Evolutionary conservation across 2,329 filamentous ascomycete species (phyloP).

Genomic region (Blastomyces percursus): DNA sequence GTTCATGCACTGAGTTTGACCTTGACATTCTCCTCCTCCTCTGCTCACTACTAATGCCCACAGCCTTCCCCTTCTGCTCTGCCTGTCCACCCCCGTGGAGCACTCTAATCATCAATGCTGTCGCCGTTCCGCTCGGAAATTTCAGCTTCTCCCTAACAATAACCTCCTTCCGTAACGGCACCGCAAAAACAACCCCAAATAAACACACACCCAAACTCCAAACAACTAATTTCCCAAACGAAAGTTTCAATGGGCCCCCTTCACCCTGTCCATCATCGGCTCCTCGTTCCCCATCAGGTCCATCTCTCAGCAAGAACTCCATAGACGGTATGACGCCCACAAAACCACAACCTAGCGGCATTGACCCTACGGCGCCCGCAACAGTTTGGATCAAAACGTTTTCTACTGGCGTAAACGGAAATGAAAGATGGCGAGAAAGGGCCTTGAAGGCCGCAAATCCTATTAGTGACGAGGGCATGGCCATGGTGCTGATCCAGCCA

Average conservation of each 20-base stretch:
- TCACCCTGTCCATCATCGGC: slow-evolving; percentile 61
- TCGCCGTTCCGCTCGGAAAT: slow-evolving; percentile 92
- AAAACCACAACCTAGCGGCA: slow-evolving; percentile 91
- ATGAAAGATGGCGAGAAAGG: slow-evolving; percentile 57
- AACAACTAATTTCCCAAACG: slow-evolving; percentile 65
- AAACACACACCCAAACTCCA: slow-evolving; percentile 93
- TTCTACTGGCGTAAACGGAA: slow-evolving; percentile 86
- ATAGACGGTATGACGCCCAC: slow-evolving; percentile 90
- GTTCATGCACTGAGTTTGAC: slow-evolving; percentile 15
- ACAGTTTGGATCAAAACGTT: slow-evolving; percentile 96
- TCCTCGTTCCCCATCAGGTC: slow-evolving; percentile 66
- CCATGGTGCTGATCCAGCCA: slow-evolving; percentile 77
- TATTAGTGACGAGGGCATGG: slow-evolving; percentile 89
- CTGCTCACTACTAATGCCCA: slow-evolving; percentile 10
- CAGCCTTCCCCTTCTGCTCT: slow-evolving; percentile 28
- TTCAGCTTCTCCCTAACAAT: slow-evolving; percentile 86
- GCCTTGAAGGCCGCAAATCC: slow-evolving; percentile 89
- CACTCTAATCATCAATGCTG: slow-evolving; percentile 83
- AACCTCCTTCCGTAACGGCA: slow-evolving; percentile 79
- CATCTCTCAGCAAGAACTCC: slow-evolving; percentile 67
- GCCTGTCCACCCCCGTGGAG: slow-evolving; percentile 56
- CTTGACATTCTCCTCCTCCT: slow-evolving; percentile 11
- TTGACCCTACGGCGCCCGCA: slow-evolving; percentile 87
- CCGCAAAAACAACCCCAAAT: slow-evolving; percentile 93
- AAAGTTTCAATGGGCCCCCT: slow-evolving; percentile 61